Evolutionary conservation across 805 yeast species (phyloP).

Genomic region (Yueomyces sp.): DNA sequence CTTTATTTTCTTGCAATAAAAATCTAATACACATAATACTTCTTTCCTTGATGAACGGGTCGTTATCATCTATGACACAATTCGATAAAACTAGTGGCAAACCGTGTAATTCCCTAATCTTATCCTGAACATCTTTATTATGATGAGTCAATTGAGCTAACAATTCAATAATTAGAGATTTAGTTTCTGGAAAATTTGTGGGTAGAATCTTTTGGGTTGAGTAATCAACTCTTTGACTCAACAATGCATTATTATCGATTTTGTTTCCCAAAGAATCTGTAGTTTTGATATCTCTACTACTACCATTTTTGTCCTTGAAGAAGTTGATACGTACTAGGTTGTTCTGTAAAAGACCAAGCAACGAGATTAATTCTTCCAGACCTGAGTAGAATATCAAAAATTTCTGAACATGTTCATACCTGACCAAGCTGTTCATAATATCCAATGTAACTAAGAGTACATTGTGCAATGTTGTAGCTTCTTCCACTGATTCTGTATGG

Average conservation of each 20-base stretch:
- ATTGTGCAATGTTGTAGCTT: conserved; percentile 14
- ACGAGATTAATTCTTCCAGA: conserved; percentile 19
- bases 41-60: conserved; percentile 79
- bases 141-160: conserved; percentile 43
- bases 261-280: conserved; percentile 13
- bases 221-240: conserved; percentile 14
- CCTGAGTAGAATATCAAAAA: conserved; percentile 27
- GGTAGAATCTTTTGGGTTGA: conserved; percentile 12
- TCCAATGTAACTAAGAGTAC: conserved; percentile 22
- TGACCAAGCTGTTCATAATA: conserved; percentile 20
- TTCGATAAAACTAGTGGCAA: conserved; percentile 60
- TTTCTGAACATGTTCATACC: conserved; percentile 25
- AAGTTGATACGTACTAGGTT: conserved; percentile 23
- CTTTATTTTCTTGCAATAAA: conserved; percentile 45
- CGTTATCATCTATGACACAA: conserved; percentile 76
- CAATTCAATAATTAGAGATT: conserved; percentile 53
- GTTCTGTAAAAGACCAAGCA: conserved; percentile 23
- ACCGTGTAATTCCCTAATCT: conserved; percentile 50
- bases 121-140: conserved; percentile 49
- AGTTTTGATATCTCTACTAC: conserved; percentile 10
- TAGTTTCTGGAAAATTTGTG: conserved; percentile 46
- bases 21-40: conserved; percentile 68
- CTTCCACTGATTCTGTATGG: conserved; percentile 8
- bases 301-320: conserved; percentile 10
- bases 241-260: conserved; percentile 20